Evolutionary conservation across 805 yeast species (phyloP), one percentile per base, ranked within the genome.

Genomic region (Metschnikowia matae): DNA sequence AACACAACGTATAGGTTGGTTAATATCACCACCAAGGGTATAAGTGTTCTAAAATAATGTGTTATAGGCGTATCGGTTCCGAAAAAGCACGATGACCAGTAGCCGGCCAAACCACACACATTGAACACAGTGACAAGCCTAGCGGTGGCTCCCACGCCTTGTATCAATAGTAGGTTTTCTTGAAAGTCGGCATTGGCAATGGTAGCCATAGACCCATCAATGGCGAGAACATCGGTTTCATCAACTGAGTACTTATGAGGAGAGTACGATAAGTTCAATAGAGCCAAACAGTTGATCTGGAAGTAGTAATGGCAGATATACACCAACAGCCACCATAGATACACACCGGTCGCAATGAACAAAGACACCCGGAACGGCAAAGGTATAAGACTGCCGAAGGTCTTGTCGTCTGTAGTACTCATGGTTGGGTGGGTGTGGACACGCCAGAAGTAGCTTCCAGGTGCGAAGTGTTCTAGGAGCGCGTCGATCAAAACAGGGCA

Each of bases 271-370:
- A 71, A 66, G 56, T 71, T 76, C 55, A 74, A 66, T 3, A 75
- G 75, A 54, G 62, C 69, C 40, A 70, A 58, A 21, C 82, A 65
- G 60, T 82, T 83, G 46, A 83, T 69, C 21, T 68, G 65, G 48
- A 60, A 57, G 31, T 63, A 64, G 13, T 56, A 57, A 48, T 63
- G 63, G 49, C 79, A 71, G 20, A 73, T 58, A 49, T 63, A 59
- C 37, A 81, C 66, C 46, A 80, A 73, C 40, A 70, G 48, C 41
- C 68, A 72, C 88, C 88, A 84, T 21, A 82, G 61, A 64, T 79
- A 72, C 4, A 77, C 60, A 4, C 85, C 86, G 3, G 74, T 45
- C 50, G 79, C 71, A 2, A 83, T 54, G 15, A 82, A 65, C 3
- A 79, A 56, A 14, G 82, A 65, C 42, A 82, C 74, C 42, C 84